phyloP scores from a whole-genome alignment of 2,329 filamentous ascomycete genomes.

The Esteya vermicola region DNA sequence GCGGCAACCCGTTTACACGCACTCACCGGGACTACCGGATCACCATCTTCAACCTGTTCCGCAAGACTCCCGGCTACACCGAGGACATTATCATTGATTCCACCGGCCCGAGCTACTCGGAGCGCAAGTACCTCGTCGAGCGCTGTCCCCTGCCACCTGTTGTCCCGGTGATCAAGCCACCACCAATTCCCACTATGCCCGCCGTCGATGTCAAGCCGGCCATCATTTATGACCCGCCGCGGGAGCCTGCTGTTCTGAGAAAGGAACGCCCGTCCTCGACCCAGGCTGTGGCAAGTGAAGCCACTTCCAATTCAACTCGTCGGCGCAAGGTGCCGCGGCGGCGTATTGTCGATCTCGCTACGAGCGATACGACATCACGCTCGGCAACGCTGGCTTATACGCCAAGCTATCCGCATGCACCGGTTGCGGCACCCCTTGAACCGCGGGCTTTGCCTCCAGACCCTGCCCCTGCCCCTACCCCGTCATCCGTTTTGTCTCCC shows the following conservation, averaged over 20 bases:
- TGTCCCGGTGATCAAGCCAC: conserved; percentile 64
- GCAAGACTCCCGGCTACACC: conserved; percentile 73
- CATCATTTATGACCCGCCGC: conserved; percentile 37
- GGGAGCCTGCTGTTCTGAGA: conserved; percentile 37
- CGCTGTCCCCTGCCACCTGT: conserved; percentile 61
- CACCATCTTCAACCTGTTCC: conserved; percentile 91
- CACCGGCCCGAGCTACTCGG: conserved; percentile 66
- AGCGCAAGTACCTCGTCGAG: conserved; percentile 73
- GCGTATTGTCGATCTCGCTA: conserved; percentile 51
- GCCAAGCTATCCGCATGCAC: neutral
- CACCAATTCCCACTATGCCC: conserved; percentile 41
- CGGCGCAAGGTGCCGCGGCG: conserved; percentile 46
- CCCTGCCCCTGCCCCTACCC: too few species aligned
- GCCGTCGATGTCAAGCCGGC: conserved; percentile 53
- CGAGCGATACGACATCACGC: conserved; percentile 22
- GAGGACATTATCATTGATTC: conserved; percentile 87
- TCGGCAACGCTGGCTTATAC: conserved; percentile 1
- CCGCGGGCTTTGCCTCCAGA: too few species aligned
- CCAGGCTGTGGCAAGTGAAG: conserved; percentile 42
- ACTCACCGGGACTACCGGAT: conserved; percentile 76
- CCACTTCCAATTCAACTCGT: conserved; percentile 43
- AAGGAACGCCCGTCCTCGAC: conserved; percentile 42
- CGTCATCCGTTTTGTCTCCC: too few species aligned
- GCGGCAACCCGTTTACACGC: conserved; percentile 81
- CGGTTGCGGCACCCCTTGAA: too few species aligned